Conservation (phyloP, 176 grass and related monocot species). For the Triticum timopheevii region DNA sequence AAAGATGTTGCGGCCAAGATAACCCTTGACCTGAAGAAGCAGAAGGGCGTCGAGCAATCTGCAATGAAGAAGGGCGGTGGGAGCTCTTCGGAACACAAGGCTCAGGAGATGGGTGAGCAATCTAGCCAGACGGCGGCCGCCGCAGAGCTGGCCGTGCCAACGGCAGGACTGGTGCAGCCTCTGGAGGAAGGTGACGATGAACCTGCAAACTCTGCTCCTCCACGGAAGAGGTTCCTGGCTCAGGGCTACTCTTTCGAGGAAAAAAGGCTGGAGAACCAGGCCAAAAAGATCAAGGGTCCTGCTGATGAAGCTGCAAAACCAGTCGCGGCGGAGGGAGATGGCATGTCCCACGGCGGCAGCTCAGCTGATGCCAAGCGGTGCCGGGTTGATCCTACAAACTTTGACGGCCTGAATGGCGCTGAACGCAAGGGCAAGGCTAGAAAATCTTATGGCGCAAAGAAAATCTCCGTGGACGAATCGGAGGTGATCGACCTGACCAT, state of each 20-base stretch:
- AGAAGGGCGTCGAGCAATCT: background rate
- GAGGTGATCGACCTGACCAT: slow-evolving; percentile 33
- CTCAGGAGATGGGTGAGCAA: background rate
- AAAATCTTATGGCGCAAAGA: background rate
- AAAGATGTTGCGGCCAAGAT: slow-evolving; percentile 29
- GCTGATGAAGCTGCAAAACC: background rate
- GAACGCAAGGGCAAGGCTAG: slow-evolving; percentile 47
- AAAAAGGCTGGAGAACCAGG: background rate
- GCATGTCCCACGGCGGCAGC: background rate
- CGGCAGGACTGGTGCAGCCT: background rate
- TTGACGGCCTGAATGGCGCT: slow-evolving; percentile 37
- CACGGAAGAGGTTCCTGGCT: background rate
- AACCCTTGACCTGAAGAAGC: too few relatives aligned
- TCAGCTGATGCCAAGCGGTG: too few relatives aligned
- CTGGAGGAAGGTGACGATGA: background rate
- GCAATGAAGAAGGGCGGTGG: background rate
- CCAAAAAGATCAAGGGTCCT: background rate
- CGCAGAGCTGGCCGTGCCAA: background rate
- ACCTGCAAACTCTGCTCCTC: background rate
- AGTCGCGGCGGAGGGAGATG: slow-evolving; percentile 1
- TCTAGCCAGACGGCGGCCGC: background rate
- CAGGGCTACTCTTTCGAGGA: background rate
- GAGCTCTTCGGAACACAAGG: background rate
- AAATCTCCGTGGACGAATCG: background rate
- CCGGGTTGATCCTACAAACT: background rate